These are phyloP conservation scores for Pleurotus ostreatus DNA, from an alignment of 768 basidiomycete genomes.

Conservation along the genomic window DNA sequence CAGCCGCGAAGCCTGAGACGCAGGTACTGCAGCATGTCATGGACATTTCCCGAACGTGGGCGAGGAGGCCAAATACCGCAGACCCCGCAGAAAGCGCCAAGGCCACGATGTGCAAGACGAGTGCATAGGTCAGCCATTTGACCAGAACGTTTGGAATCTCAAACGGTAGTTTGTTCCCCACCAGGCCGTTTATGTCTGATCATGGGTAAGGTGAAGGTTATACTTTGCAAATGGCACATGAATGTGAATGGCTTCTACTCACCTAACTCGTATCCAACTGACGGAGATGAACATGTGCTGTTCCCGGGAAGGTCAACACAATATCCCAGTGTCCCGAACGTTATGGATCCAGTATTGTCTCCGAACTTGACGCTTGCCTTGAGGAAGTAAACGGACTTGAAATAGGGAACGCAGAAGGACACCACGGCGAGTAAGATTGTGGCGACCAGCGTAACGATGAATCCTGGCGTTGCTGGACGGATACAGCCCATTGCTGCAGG, in stretches of 20 bases:
- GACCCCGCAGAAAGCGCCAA: conserved; percentile 69
- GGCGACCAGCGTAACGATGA: conserved; percentile 76
- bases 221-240: not conserved
- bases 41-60: conserved; percentile 83
- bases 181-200: conserved; percentile 76
- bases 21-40: conserved; percentile 82
- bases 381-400: conserved; percentile 90
- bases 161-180: conserved; percentile 61
- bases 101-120: conserved; percentile 90
- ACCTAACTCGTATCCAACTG: conserved; percentile 88
- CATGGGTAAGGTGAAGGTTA: conserved; percentile 9
- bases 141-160: conserved; percentile 80
- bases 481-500: conserved; percentile 49
- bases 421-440: conserved; percentile 80
- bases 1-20: conserved; percentile 77
- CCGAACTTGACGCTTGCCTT: conserved; percentile 56
- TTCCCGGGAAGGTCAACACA: conserved; percentile 57
- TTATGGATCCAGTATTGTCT: conserved; percentile 56
- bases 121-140: conserved; percentile 94
- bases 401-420: conserved; percentile 84
- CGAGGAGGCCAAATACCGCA: conserved; percentile 79
- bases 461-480: conserved; percentile 88
- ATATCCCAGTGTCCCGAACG: conserved; percentile 88
- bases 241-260: conserved; percentile 23
- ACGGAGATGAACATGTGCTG: conserved; percentile 73